phyloP scores from a whole-genome alignment of 176 grass and related monocot genomes.

The Zoysia pacifica region DNA sequence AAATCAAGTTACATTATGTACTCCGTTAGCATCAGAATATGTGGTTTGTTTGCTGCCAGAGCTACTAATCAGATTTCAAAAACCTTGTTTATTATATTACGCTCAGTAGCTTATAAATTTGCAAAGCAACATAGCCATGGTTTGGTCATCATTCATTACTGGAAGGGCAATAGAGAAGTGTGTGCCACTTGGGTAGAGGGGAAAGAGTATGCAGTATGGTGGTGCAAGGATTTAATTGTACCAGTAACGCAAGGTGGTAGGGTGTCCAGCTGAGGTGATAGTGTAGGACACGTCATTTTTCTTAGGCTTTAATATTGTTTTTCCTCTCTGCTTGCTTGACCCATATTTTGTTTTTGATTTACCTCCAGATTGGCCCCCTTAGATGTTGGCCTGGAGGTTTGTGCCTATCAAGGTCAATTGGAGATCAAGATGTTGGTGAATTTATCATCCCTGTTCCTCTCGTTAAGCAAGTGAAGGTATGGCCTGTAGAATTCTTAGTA shows the following conservation, averaged over 20 bases:
- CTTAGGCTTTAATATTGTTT: neutral
- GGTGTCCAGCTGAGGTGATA: slow-evolving; percentile 37
- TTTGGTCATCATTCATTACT: slow-evolving; percentile 9
- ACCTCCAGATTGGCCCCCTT: slow-evolving; percentile 82
- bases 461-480: slow-evolving; percentile 97
- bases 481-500: slow-evolving; percentile 7
- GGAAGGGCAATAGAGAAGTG: neutral
- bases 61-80: slow-evolving; percentile 16
- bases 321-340: slow-evolving; percentile 26
- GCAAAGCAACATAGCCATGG: neutral
- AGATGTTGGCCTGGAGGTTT: slow-evolving; percentile 98
- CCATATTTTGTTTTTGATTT: slow-evolving; percentile 11
- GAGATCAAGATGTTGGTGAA: slow-evolving; percentile 94
- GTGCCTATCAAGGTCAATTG: slow-evolving; percentile 95
- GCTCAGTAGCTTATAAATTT: neutral
- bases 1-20: neutral
- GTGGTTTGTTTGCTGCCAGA: slow-evolving; percentile 12
- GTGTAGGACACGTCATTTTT: slow-evolving; percentile 32
- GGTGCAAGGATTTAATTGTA: slow-evolving; percentile 40
- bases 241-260: slow-evolving; percentile 36
- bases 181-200: slow-evolving; percentile 3
- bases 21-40: neutral
- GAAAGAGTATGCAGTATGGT: neutral
- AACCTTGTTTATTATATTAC: slow-evolving; percentile 23
- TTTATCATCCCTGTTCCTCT: slow-evolving; percentile 94